Evolutionary conservation across 176 grass and related monocot genomes (phyloP), one percentile per base, ranked within the genome.

Genomic region (Phoenix roebelenii): DNA sequence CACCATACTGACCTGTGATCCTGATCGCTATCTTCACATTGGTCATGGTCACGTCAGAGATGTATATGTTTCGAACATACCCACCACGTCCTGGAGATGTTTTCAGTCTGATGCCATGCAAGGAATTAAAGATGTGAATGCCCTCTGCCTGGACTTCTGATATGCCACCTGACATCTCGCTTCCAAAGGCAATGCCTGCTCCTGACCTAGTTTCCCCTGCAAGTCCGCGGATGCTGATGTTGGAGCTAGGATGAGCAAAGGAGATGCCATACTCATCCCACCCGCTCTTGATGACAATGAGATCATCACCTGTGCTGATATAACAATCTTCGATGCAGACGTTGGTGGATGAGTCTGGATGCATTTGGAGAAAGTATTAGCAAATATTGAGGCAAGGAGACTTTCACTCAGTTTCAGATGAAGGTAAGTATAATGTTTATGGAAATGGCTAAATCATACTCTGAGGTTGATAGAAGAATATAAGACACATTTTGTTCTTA

Each of bases 261-360:
- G 92, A 85, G 64, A 96, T 96, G 20, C 92, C 92, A 15, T 97
- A 97, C 68, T 97, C 83, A 29, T 97, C 92, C 84, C 92, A 96
- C 3, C 92, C 92, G 52, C 92, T 96, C 72, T 96, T 96, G 53
- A 96, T 96, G 58, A 75, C 84, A 67, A 90, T 85, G 22, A 80
- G 52, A 72, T 96, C 92, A 4, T 72, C 87, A 3, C 92, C 92
- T 2, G 64, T 96, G 74, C 74, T 79, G 26, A 91, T 78, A 74
- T 96, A 90, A 51, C 92, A 96, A 74, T 96, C 74, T 65, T 88
- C 71, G 20, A 96, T 96, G 75, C 92, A 96, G 51, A 91, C 78
- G 15, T 96, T 96, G 23, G 60, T 88, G 15, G 78, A 96, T 3
- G 92, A 97, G 65, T 97, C 79, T 82, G 74, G 29, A 76, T 72